These are phyloP conservation scores for Beauveria sp. DNA, from an alignment of 2,329 filamentous ascomycete genomes.

Conservation along the genomic window DNA sequence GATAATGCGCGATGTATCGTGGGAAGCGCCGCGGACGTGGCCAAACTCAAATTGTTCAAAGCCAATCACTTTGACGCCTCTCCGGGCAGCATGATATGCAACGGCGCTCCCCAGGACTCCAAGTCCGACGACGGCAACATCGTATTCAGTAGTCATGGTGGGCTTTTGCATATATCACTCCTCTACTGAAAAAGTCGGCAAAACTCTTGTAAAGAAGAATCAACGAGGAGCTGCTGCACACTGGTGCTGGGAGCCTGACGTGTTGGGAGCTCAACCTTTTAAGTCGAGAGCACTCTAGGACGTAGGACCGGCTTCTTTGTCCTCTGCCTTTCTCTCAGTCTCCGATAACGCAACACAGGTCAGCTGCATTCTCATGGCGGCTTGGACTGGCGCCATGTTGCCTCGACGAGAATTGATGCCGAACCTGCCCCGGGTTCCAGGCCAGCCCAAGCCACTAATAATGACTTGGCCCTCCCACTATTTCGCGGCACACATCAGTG, in stretches of 20 bases:
- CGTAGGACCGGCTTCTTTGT: background rate
- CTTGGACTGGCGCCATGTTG: background rate
- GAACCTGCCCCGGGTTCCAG: slow-evolving; percentile 1
- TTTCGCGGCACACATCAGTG: background rate
- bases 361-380: background rate
- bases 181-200: no score
- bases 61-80: slow-evolving; percentile 17
- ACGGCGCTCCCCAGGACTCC: slow-evolving; percentile 15
- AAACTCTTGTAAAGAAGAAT: background rate
- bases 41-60: slow-evolving; percentile 21
- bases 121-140: slow-evolving; percentile 12
- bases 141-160: slow-evolving; percentile 1
- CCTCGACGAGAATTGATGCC: background rate
- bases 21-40: slow-evolving; percentile 18
- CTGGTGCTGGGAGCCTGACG: background rate
- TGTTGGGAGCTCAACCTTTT: background rate
- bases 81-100: slow-evolving; percentile 15
- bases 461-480: background rate
- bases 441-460: slow-evolving; percentile 1
- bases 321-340: no score
- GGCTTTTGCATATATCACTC: background rate
- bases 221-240: background rate
- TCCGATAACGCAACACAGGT: slow-evolving; percentile 5
- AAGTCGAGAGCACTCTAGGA: background rate
- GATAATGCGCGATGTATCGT: slow-evolving; percentile 20